phyloP scores from a whole-genome alignment of 2,329 filamentous ascomycete genomes.

The Botrytis byssoidea region DNA sequence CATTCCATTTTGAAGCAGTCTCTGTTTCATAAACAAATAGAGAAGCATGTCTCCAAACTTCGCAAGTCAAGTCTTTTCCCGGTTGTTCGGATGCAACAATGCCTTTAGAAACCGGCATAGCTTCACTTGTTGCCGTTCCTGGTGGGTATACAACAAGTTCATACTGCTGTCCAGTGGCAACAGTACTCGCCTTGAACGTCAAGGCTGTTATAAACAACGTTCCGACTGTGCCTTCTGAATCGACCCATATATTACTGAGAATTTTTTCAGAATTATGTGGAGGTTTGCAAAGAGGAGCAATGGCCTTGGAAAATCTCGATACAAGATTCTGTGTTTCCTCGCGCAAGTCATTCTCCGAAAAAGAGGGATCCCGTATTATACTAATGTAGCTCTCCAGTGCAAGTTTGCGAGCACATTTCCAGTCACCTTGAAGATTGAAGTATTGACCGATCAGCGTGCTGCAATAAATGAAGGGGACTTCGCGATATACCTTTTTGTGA shows the following conservation, averaged over 20 bases:
- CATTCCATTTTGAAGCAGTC: background rate
- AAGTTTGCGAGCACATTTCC: slow-evolving; percentile 5
- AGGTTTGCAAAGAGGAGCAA: background rate
- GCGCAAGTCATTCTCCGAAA: background rate
- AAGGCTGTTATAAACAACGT: slow-evolving; percentile 6
- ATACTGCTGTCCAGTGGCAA: background rate
- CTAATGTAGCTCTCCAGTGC: background rate
- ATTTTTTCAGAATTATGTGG: slow-evolving; percentile 2
- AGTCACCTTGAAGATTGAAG: background rate
- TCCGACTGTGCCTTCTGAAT: background rate
- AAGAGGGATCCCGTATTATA: slow-evolving; percentile 2
- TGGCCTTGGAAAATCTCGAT: background rate
- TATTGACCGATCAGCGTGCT: background rate
- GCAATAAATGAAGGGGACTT: background rate
- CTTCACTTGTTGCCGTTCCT: background rate
- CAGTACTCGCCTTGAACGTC: background rate
- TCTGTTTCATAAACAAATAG: slow-evolving; percentile 7
- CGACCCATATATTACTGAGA: background rate
- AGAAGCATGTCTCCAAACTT: slow-evolving; percentile 6
- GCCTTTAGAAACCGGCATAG: background rate
- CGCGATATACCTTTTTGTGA: background rate
- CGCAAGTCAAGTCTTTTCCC: background rate
- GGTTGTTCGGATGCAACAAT: background rate
- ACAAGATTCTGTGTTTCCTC: background rate
- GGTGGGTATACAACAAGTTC: background rate